These are phyloP conservation scores for Sporothrix mexicana DNA, from an alignment of 2,329 filamentous ascomycete species.

Conservation along the genomic window DNA sequence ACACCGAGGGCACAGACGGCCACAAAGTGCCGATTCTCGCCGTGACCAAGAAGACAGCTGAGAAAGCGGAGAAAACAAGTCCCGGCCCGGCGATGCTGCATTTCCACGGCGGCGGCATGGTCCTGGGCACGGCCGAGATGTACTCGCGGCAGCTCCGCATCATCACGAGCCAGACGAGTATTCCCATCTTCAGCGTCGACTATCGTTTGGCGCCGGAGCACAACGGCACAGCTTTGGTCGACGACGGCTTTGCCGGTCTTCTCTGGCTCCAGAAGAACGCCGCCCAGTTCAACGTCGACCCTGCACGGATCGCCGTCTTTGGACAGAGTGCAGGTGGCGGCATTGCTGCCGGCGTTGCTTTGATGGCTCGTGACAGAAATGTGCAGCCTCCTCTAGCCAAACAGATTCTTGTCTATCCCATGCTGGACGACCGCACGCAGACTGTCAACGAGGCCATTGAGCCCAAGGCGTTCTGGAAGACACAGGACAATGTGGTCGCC, in stretches of 20 bases:
- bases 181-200: conserved; percentile 23
- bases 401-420: conserved; percentile 1
- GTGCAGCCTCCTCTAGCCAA: not conserved
- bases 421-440: not conserved
- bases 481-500: not conserved
- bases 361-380: not conserved
- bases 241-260: conserved; percentile 14
- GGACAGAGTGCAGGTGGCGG: not conserved
- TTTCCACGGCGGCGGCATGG: conserved; percentile 20
- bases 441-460: not conserved
- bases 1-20: not conserved
- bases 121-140: not conserved
- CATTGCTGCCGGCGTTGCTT: not conserved
- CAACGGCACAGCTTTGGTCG: not conserved
- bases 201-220: conserved; percentile 16
- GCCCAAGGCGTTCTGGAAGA: not conserved
- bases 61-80: not conserved
- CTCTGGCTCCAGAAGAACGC: conserved; percentile 19
- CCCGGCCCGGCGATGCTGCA: conserved; percentile 11
- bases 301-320: not conserved
- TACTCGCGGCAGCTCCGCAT: not conserved
- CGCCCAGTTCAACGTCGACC: not conserved
- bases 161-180: not conserved
- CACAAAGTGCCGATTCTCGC: conserved; percentile 15
- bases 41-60: not conserved